phyloP scores from a whole-genome alignment of 1,284 basidiomycete genomes.

The Heterobasidion irregulare region DNA sequence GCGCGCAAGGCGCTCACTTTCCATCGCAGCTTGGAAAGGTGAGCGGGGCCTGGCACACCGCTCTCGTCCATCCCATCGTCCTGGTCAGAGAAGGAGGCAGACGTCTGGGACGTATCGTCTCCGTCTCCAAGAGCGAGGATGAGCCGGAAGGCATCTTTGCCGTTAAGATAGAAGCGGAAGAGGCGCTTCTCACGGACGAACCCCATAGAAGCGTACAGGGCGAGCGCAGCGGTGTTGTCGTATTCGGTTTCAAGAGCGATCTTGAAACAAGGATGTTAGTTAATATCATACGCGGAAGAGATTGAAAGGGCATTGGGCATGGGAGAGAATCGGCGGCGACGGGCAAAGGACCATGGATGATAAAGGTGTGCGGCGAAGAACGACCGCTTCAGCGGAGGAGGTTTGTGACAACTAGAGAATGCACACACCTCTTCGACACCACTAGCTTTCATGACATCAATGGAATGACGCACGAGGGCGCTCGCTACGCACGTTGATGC shows the following conservation, averaged over 20 bases:
- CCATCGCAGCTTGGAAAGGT: constrained; percentile 5
- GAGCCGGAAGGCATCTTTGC: constrained; percentile 78
- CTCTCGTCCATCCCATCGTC: background rate
- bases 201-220: constrained; percentile 86
- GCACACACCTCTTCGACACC: constrained; percentile 76
- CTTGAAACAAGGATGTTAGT: constrained; percentile 30
- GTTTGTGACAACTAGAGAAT: too few species aligned
- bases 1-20: constrained; percentile 8
- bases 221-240: constrained; percentile 84
- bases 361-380: background rate
- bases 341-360: background rate
- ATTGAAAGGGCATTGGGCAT: background rate
- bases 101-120: constrained; percentile 5
- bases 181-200: constrained; percentile 96
- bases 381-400: background rate
- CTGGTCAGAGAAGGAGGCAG: background rate
- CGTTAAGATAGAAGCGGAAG: constrained; percentile 93
- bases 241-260: constrained; percentile 96
- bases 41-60: background rate
- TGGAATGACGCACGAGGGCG: constrained; percentile 68
- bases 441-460: constrained; percentile 71
- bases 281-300: background rate
- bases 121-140: constrained; percentile 48
- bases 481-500: constrained; percentile 46
- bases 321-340: background rate